Percentiles rank a stretch among this genome's conserved stretches.
phyloP scores from a whole-genome alignment of 306 rosid species.

The Glycyrrhiza uralensis region DNA sequence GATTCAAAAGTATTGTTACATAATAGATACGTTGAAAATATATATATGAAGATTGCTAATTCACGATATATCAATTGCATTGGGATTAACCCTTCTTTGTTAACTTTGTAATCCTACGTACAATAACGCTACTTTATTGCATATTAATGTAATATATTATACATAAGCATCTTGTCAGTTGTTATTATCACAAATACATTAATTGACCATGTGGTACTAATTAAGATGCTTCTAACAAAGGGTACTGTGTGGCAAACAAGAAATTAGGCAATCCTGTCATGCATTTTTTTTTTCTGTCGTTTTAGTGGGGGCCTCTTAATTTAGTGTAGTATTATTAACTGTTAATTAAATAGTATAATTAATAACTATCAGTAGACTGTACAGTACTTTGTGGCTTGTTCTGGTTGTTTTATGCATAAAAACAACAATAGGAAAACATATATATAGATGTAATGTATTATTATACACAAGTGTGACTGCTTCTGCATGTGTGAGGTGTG shows the following conservation, averaged over 20 bases:
- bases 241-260: conserved; percentile 28
- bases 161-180: conserved; percentile 25
- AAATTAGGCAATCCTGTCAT: conserved; percentile 9
- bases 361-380: conserved; percentile 28
- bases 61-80: conserved; percentile 10
- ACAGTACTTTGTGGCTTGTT: conserved; percentile 29
- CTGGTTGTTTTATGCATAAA: conserved; percentile 28
- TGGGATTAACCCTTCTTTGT: not conserved
- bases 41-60: conserved; percentile 29
- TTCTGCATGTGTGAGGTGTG: conserved; percentile 29
- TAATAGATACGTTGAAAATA: conserved; percentile 40
- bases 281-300: conserved; percentile 7
- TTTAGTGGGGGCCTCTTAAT: conserved; percentile 32
- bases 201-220: conserved; percentile 23
- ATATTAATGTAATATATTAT: not conserved
- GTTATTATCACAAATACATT: conserved; percentile 9
- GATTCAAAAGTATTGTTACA: conserved; percentile 26
- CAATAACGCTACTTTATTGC: no score
- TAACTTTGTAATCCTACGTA: conserved; percentile 10
- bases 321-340: not conserved
- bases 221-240: conserved; percentile 27
- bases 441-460: conserved; percentile 1
- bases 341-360: not conserved
- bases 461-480: conserved; percentile 19
- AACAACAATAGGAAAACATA: conserved; percentile 15